phyloP scores from a whole-genome alignment of 495 filamentous ascomycete species.

The Penicillium longicatenatum region DNA sequence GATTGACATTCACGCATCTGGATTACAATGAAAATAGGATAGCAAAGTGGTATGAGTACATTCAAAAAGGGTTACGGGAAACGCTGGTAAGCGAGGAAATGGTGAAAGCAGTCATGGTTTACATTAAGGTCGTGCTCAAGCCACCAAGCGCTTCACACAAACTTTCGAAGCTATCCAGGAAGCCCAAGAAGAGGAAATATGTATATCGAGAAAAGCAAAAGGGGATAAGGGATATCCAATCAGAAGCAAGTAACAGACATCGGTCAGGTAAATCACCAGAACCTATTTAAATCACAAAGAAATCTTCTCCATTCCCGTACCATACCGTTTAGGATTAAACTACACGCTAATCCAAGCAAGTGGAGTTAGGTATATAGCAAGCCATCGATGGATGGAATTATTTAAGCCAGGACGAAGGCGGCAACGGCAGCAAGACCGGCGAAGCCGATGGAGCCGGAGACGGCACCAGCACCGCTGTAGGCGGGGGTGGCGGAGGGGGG shows the following conservation, averaged over 20 bases:
- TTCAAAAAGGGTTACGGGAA: constrained; percentile 29
- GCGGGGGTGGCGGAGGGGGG: constrained; percentile 33
- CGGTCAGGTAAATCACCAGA: constrained; percentile 32
- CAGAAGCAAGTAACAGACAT: constrained; percentile 28
- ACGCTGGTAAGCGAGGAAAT: constrained; percentile 30
- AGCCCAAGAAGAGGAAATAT: constrained; percentile 38
- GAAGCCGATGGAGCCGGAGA: constrained; percentile 51
- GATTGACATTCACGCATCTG: constrained; percentile 12
- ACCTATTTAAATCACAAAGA: constrained; percentile 38
- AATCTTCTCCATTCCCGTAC: constrained; percentile 12
- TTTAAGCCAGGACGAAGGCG: constrained; percentile 58
- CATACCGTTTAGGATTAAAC: constrained; percentile 8
- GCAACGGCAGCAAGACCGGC: constrained; percentile 51
- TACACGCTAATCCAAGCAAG: constrained; percentile 10
- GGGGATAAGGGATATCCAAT: constrained; percentile 33
- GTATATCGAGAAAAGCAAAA: constrained; percentile 31
- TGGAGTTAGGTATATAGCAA: constrained; percentile 13
- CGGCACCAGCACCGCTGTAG: constrained; percentile 52
- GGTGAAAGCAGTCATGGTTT: constrained; percentile 49
- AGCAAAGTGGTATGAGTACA: constrained; percentile 26
- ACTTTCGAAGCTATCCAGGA: constrained; percentile 44
- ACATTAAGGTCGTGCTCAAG: constrained; percentile 51
- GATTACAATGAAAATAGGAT: constrained; percentile 20
- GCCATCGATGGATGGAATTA: constrained; percentile 34
- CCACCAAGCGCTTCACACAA: constrained; percentile 47